Evolutionary conservation across 192 early-diverging fungal species (phyloP).

Genomic region (Dissophora ornata): DNA sequence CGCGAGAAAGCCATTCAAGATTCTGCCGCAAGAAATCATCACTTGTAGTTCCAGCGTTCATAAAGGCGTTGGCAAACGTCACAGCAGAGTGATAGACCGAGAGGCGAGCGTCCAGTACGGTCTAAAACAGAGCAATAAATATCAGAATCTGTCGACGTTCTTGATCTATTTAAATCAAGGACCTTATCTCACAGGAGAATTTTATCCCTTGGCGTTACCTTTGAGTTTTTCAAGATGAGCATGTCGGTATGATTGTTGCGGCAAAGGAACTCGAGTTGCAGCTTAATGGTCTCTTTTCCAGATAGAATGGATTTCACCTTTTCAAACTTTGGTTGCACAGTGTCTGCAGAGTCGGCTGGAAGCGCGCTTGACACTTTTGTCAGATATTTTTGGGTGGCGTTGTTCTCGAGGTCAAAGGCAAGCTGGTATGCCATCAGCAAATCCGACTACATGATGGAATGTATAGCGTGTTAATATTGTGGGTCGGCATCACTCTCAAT

Average conservation of each 20-base stretch:
- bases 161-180: too few species aligned
- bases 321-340: constrained; percentile 53
- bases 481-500: too few species aligned
- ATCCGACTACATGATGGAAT: constrained; percentile 49
- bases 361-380: constrained; percentile 78
- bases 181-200: too few species aligned
- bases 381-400: constrained; percentile 96
- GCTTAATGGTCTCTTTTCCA: constrained; percentile 90
- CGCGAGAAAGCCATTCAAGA: constrained; percentile 96
- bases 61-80: constrained; percentile 97
- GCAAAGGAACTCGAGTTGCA: constrained; percentile 95
- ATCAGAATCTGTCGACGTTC: too few species aligned
- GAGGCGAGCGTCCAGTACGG: constrained; percentile 87
- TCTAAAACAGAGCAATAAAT: constrained; percentile 54
- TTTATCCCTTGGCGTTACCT: too few species aligned
- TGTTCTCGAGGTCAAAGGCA: constrained; percentile 96
- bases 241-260: constrained; percentile 97
- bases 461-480: neutral
- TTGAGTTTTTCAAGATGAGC: constrained; percentile 93
- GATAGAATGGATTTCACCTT: constrained; percentile 86
- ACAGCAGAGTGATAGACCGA: constrained; percentile 96
- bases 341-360: constrained; percentile 46
- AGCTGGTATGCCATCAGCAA: constrained; percentile 94
- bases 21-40: constrained; percentile 98
- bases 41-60: constrained; percentile 97